phyloP scores from a whole-genome alignment of 345 rosid genomes.

The Moricandia arvensis region DNA sequence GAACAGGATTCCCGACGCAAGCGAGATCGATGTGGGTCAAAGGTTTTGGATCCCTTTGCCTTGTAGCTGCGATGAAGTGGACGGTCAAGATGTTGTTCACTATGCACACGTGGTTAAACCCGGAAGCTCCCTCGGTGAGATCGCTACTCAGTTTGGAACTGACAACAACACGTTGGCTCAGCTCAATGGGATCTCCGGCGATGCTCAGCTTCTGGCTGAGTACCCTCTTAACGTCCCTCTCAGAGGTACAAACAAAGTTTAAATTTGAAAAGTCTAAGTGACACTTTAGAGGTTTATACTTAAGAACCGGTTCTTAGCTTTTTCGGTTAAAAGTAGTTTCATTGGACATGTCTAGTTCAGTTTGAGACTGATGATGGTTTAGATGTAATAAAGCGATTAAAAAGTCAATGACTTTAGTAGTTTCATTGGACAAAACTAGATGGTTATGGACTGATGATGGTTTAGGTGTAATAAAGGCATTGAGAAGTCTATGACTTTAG shows the following conservation, averaged over 20 bases:
- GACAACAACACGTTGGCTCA: conserved; percentile 29
- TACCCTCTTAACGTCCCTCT: conserved; percentile 58
- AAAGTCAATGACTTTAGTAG: too few relatives aligned
- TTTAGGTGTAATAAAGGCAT: too few relatives aligned
- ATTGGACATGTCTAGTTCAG: too few relatives aligned
- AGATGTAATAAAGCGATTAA: too few relatives aligned
- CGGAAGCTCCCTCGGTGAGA: conserved; percentile 44
- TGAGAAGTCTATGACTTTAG: neutral
- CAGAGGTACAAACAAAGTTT: too few relatives aligned
- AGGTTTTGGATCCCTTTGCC: conserved; percentile 59
- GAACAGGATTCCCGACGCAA: conserved; percentile 33
- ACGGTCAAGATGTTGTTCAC: conserved; percentile 48
- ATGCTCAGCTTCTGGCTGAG: conserved; percentile 38
- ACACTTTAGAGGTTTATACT: too few relatives aligned
- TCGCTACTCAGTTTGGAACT: conserved; percentile 50
- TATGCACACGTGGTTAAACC: conserved; percentile 53
- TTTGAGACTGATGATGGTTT: too few relatives aligned
- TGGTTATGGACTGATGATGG: neutral
- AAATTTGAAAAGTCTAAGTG: too few relatives aligned
- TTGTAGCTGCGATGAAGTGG: conserved; percentile 60
- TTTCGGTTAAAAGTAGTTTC: too few relatives aligned
- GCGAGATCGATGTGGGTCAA: conserved; percentile 38
- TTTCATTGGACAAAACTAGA: neutral
- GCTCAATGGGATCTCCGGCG: conserved; percentile 46
- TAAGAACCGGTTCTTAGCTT: too few relatives aligned